Percentiles rank a stretch among this genome's conserved stretches.
Evolutionary conservation across 805 yeast species (phyloP).

Genomic region (Myxozyma monticola): DNA sequence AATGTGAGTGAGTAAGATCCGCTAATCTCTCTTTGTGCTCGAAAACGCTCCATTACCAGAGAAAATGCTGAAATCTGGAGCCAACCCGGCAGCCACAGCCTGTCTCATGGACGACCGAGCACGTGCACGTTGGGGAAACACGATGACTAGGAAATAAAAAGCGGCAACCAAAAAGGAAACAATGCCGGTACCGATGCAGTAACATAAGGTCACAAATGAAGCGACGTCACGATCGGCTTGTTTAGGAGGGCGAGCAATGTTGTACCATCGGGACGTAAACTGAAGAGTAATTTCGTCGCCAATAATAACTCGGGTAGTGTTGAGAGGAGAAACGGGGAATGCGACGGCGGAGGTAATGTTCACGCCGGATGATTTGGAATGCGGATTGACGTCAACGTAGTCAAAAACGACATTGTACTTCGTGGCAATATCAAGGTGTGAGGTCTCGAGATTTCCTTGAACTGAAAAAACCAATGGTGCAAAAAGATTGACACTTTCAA

Average conservation of each 20-base stretch:
- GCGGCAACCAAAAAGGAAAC: constrained; percentile 27
- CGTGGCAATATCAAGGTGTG: constrained; percentile 68
- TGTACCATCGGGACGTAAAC: constrained; percentile 60
- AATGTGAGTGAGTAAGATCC: not conserved
- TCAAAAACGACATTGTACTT: constrained; percentile 55
- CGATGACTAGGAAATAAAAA: constrained; percentile 27
- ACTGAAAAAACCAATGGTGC: constrained; percentile 64
- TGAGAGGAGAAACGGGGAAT: constrained; percentile 17
- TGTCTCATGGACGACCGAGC: constrained; percentile 17
- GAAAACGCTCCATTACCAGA: constrained; percentile 2
- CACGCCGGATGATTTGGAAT: constrained; percentile 38
- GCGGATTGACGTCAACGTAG: constrained; percentile 34
- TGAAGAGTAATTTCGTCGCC: constrained; percentile 61
- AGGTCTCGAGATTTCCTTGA: constrained; percentile 65
- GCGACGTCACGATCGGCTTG: constrained; percentile 16
- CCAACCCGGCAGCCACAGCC: constrained; percentile 21
- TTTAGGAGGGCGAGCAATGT: constrained; percentile 21
- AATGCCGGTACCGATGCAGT: constrained; percentile 30
- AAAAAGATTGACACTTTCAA: constrained; percentile 35
- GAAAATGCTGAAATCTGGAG: constrained; percentile 27
- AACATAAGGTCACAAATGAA: constrained; percentile 25
- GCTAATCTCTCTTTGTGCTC: constrained; percentile 18
- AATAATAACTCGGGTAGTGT: constrained; percentile 55
- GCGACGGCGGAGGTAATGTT: constrained; percentile 27
- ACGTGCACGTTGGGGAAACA: constrained; percentile 32